phyloP scores from a whole-genome alignment of 2,329 filamentous ascomycete species.

The Paecilomyces dactylethromorphus region DNA sequence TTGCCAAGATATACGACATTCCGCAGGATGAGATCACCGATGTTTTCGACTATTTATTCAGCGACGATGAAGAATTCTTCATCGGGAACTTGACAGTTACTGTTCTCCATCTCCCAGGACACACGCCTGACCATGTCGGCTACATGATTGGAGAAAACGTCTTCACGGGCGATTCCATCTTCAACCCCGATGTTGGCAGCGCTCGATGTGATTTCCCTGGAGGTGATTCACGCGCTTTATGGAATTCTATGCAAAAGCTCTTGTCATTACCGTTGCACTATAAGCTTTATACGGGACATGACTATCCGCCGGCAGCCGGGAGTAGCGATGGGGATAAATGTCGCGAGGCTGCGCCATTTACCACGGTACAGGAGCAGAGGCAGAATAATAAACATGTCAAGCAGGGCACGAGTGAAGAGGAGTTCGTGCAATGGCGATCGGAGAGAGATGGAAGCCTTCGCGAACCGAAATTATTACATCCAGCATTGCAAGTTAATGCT shows the following conservation, averaged over 20 bases:
- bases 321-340: conserved; percentile 8
- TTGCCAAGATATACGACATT: conserved; percentile 46
- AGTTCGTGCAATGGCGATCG: conserved; percentile 26
- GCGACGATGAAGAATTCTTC: conserved; percentile 48
- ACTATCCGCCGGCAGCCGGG: conserved; percentile 35
- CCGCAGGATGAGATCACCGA: conserved; percentile 34
- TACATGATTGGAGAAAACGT: conserved; percentile 47
- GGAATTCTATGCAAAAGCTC: conserved; percentile 36
- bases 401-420: conserved; percentile 15
- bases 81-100: conserved; percentile 43
- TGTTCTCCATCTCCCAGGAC: conserved; percentile 53
- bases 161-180: conserved; percentile 48
- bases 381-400: conserved; percentile 29
- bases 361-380: conserved; percentile 29
- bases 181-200: conserved; percentile 45
- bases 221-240: conserved; percentile 39
- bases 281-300: conserved; percentile 49
- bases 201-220: conserved; percentile 50
- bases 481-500: conserved; percentile 34
- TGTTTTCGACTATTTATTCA: conserved; percentile 49
- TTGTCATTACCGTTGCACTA: conserved; percentile 36
- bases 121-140: conserved; percentile 56
- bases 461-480: conserved; percentile 29
- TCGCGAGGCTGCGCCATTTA: conserved; percentile 18
- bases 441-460: conserved; percentile 22